phyloP scores from a whole-genome alignment of 2,329 filamentous ascomycete genomes.

The Fonsecaea nubica region DNA sequence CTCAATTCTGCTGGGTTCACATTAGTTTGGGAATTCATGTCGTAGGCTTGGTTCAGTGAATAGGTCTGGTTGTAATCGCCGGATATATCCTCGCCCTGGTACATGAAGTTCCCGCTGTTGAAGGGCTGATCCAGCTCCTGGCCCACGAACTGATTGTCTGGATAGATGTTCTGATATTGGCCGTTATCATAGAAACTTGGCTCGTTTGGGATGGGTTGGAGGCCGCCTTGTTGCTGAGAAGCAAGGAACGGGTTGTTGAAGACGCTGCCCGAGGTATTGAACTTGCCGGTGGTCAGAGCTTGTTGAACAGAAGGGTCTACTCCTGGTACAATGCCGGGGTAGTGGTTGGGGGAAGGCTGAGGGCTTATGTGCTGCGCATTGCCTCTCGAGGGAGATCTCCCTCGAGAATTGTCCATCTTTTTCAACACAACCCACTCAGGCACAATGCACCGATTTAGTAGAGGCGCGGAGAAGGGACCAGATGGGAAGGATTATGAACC shows the following conservation, averaged over 20 bases:
- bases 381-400: conserved; percentile 47
- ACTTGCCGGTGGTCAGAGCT: conserved; percentile 46
- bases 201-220: conserved; percentile 29
- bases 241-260: conserved; percentile 48
- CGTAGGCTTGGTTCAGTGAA: conserved; percentile 42
- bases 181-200: conserved; percentile 38
- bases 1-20: conserved; percentile 57
- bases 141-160: conserved; percentile 45
- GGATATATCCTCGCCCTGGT: conserved; percentile 47
- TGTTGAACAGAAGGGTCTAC: conserved; percentile 48
- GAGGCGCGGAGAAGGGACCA: conserved; percentile 1
- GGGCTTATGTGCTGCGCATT: conserved; percentile 52
- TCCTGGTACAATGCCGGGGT: conserved; percentile 46
- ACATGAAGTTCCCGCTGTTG: conserved; percentile 40
- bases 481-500: conserved; percentile 7
- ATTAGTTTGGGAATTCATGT: conserved; percentile 44
- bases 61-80: conserved; percentile 44
- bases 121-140: conserved; percentile 42
- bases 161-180: conserved; percentile 38
- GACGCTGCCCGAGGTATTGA: conserved; percentile 38
- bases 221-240: conserved; percentile 40
- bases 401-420: conserved; percentile 42
- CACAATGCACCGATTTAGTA: background rate
- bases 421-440: conserved; percentile 14
- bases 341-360: conserved; percentile 50